Conservation (phyloP, 495 filamentous ascomycete genomes). For the Neurospora sublineolata region DNA sequence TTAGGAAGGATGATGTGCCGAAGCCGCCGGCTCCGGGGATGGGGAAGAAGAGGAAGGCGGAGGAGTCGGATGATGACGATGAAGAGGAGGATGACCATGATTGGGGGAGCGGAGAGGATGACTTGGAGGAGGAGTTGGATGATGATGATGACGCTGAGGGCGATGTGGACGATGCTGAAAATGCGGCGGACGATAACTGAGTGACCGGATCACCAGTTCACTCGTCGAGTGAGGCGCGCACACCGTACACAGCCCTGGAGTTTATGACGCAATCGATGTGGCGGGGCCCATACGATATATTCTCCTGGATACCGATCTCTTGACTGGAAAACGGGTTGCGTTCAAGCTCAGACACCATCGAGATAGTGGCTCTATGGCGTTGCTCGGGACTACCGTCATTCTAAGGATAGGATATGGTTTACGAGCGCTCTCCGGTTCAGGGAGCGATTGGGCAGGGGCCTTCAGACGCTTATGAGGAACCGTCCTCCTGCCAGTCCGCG, state of each 20-base stretch:
- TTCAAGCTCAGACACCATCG: background rate
- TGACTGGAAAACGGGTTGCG: background rate
- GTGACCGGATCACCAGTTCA: background rate
- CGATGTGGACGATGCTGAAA: background rate
- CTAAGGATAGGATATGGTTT: background rate
- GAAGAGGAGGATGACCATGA: constrained; percentile 19
- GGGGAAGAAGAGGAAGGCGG: constrained; percentile 32
- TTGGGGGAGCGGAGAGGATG: constrained; percentile 5
- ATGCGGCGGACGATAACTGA: constrained; percentile 2
- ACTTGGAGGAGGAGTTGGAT: background rate
- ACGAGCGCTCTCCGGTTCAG: background rate
- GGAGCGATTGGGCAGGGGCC: background rate
- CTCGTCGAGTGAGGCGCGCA: background rate
- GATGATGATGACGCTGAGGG: constrained; percentile 7
- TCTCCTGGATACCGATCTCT: background rate
- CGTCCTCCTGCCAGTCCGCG: background rate
- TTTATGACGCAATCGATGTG: background rate
- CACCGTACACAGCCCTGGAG: background rate
- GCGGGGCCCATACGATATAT: background rate
- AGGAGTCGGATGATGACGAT: constrained; percentile 33
- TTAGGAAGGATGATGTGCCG: constrained; percentile 42
- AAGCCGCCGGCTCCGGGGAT: constrained; percentile 9
- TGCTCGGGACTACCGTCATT: background rate
- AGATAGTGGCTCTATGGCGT: background rate
- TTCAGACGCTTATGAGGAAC: background rate